Base-by-base conservation (phyloP, 306 rosid genomes). In the Lupinus albus region DNA sequence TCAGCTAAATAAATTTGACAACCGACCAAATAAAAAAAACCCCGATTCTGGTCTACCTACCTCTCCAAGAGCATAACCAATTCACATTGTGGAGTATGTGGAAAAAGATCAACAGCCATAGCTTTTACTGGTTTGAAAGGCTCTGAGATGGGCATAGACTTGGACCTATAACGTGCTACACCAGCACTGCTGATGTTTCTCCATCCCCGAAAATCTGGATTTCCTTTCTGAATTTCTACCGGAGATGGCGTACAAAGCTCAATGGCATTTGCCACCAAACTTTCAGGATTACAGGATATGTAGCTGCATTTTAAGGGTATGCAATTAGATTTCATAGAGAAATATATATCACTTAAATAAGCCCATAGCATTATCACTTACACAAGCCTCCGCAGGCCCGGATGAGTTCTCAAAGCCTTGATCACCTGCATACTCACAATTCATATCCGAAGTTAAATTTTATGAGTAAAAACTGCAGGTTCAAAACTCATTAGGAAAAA, bases 211-310 rank as follows among this genome's bases (percentile, higher is more conserved):
- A 89, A 86, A 85, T 86, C 84, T 86, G 84, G 86, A 52, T 84
- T 82, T 65, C 89, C 93, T 73, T 86, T 88, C 71, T 88, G 90
- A 8, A 68, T 61, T 75, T 79, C 81, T 64, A 39, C 61, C 10
- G 92, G 82, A 30, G 99, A 90, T 14, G 99, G 99, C 1, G 97
- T 86, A 74, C 97, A 93, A 46, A 93, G 96, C 78, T 93, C 97
- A 16, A 93, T 90, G 12, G 99, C 92, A 82, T 93, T 93, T 64
- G 99, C 97, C 74, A 90, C 95, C 80, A 93, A 79, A 67, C 81
- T 90, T 59, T 90, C 99, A 44, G 99, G 97, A 81, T 90, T 93
- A 74, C 97, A 93, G 65, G 99, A 93, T 81, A 93, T 93, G 80
- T 93, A 93, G 59, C 99, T 93, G 83, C 80, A 87, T 73, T 73